phyloP scores from a whole-genome alignment of 441 rosid species.

The Pelargonium australe region DNA sequence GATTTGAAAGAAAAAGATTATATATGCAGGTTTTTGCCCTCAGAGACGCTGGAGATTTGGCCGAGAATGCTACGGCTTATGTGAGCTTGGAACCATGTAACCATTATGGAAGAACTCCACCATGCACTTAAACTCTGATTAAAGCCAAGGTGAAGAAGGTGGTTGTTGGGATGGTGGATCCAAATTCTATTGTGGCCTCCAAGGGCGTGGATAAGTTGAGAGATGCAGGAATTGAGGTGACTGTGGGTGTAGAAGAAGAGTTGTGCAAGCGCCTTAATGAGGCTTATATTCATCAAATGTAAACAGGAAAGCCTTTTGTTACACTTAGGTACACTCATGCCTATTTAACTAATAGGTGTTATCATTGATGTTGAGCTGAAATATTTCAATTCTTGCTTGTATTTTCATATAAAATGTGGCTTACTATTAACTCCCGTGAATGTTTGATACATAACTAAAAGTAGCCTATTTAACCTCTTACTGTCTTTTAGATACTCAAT shows the following conservation, averaged over 20 bases:
- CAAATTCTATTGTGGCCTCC: conserved; percentile 81
- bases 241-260: conserved; percentile 67
- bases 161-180: conserved; percentile 89
- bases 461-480: conserved; percentile 11
- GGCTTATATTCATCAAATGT: conserved; percentile 63
- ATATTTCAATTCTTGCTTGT: too few relatives aligned
- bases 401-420: neutral
- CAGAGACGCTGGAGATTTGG: conserved; percentile 68
- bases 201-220: conserved; percentile 56
- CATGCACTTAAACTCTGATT: conserved; percentile 74
- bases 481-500: conserved; percentile 57
- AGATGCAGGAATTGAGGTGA: conserved; percentile 71
- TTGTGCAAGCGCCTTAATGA: conserved; percentile 74
- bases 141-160: conserved; percentile 84
- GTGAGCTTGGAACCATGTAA: conserved; percentile 95
- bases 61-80: conserved; percentile 81
- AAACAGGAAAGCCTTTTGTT: conserved; percentile 60
- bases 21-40: conserved; percentile 71
- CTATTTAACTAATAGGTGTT: too few relatives aligned
- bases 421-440: neutral
- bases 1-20: conserved; percentile 11
- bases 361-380: neutral
- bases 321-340: conserved; percentile 50
- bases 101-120: conserved; percentile 85
- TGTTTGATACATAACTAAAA: neutral